Percentiles rank a stretch among this genome's conserved stretches.
Evolutionary conservation across 768 basidiomycete species (phyloP).

Genomic region (Auricularia sp.): DNA sequence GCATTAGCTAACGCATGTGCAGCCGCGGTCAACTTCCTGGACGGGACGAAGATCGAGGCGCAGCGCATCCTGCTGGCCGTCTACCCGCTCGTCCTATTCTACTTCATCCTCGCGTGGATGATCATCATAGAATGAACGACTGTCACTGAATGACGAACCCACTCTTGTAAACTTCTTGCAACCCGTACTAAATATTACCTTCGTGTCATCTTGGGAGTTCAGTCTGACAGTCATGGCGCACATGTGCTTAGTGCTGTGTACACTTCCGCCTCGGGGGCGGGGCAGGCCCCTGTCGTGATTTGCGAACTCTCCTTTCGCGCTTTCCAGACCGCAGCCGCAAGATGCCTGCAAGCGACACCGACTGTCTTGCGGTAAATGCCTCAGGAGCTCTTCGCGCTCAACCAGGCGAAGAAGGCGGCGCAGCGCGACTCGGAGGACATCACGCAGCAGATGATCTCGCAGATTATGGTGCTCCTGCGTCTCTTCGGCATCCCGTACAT

Average conservation of each 20-base stretch:
- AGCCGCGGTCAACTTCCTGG: slow-evolving; percentile 94
- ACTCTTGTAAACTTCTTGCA: too few relatives aligned
- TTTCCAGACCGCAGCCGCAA: neutral
- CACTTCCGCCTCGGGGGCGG: too few relatives aligned
- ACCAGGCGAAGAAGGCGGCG: slow-evolving; percentile 76
- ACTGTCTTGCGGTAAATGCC: too few relatives aligned
- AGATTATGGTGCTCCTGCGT: slow-evolving; percentile 70
- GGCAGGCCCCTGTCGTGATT: too few relatives aligned
- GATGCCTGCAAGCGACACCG: too few relatives aligned
- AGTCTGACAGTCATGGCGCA: too few relatives aligned
- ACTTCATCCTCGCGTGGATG: slow-evolving; percentile 95
- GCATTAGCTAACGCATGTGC: neutral
- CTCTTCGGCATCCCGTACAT: slow-evolving; percentile 97
- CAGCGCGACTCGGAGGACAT: slow-evolving; percentile 93
- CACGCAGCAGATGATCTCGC: slow-evolving; percentile 87
- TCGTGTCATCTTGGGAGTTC: too few relatives aligned
- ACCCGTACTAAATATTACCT: too few relatives aligned
- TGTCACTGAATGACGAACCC: too few relatives aligned
- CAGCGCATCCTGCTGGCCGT: slow-evolving; percentile 87
- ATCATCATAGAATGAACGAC: slow-evolving; percentile 69
- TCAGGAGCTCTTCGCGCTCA: slow-evolving; percentile 72
- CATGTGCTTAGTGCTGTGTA: too few relatives aligned
- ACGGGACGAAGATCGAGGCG: slow-evolving; percentile 87
- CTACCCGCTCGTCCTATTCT: slow-evolving; percentile 90
- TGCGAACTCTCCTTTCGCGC: too few relatives aligned